Conservation (phyloP, 1,284 basidiomycete genomes). For the Salmacisia buchloeana region DNA sequence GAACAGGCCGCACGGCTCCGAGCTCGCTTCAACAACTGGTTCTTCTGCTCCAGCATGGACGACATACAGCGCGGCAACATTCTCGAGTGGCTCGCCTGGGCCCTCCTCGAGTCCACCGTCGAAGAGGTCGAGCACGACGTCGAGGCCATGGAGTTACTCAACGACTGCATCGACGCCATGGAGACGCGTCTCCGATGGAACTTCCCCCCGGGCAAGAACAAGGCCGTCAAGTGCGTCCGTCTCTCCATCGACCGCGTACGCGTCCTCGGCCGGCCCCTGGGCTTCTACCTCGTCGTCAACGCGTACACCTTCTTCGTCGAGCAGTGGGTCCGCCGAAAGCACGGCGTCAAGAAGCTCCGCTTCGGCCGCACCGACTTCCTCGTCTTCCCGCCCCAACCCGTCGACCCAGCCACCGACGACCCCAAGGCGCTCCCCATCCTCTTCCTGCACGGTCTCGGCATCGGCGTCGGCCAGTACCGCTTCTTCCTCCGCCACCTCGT, state of each 20-base stretch:
- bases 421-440: conserved; percentile 16
- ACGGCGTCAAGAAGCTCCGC: background rate
- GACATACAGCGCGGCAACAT: conserved; percentile 21
- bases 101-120: conserved; percentile 16
- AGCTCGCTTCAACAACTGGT: conserved; percentile 14
- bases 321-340: conserved; percentile 14
- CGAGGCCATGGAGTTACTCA: conserved; percentile 11
- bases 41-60: conserved; percentile 11
- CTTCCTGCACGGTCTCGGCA: conserved; percentile 29
- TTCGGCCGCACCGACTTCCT: conserved; percentile 19
- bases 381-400: conserved; percentile 6
- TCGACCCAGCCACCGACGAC: background rate
- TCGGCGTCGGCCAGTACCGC: conserved; percentile 24
- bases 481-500: conserved; percentile 15
- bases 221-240: conserved; percentile 60
- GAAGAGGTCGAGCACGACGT: conserved; percentile 10
- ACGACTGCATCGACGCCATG: conserved; percentile 11
- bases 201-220: conserved; percentile 56
- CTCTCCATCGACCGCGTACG: conserved; percentile 74
- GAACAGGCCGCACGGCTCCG: conserved; percentile 10
- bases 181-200: conserved; percentile 10
- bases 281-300: conserved; percentile 17
- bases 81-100: conserved; percentile 23
- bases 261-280: conserved; percentile 54
- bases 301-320: conserved; percentile 53